Evolutionary conservation across 257 asterid species (phyloP), one percentile per base, ranked within the genome.

Genomic region (Capsicum pubescens): DNA sequence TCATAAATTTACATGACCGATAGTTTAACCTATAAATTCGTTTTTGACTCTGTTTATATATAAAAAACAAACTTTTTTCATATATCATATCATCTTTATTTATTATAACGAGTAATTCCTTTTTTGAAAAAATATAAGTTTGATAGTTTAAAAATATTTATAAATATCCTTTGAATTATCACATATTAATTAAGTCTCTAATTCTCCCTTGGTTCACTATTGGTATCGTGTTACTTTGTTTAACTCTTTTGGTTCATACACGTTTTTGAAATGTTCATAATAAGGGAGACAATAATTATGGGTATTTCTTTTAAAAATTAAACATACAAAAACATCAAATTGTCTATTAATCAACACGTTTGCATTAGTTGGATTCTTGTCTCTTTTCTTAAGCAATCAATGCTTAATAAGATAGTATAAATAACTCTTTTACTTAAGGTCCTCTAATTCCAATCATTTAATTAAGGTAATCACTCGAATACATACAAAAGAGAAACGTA

Each of bases 291-390:
- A 72, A 39, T 0, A 44, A 70, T 48, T 11, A 72, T 71, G 15
- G 50, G 57, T 7, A 46, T 71, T 13, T 17, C 2, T 0, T 1
- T 71, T 71, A 1, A 26, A 13, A 12, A 66, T 4, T 8, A 16
- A 69, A 7, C 5, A 36, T 39, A 36, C 7, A 60, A 60, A 64
- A 26, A 64, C 7, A n/a, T n/a, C 1, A n/a, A n/a, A n/a, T 6
- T 44, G 58, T 71, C 11, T 44, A 71, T 44, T n/a, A 7, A 11
- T 71, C 46, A 46, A 71, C 79, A 71, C 79, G 58, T 71, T 71
- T 71, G 79, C 79, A 46, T 71, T 71, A n/a, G 17, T 74, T 19
- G 80, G 80, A 19, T 50, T 74, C 60, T 74, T 19, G 60, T 19
- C 8, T 50, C 17, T 72, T 48, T 74, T 74, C 60, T 48, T 72